Base-by-base conservation (phyloP, 495 filamentous ascomycete genomes). In the Talaromyces adpressus region DNA sequence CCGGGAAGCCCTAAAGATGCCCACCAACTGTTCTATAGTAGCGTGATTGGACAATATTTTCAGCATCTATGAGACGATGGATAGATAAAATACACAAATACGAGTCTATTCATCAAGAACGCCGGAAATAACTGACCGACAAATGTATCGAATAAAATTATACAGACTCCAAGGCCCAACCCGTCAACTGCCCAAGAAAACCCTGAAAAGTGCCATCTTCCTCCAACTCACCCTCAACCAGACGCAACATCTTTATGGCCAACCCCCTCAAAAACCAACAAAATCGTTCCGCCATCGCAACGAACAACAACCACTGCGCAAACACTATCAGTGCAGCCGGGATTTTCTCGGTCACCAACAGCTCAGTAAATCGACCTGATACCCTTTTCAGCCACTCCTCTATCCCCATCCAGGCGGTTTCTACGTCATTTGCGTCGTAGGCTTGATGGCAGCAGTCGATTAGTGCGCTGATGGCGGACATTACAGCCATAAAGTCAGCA, bases 381-480 rank as follows among this genome's bases (percentile, higher is more conserved):
- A 69, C 53, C 34, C 62, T 69, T 11, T 12, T 57, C 63, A 69
- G 59, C 67, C 67, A 72, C 61, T 18, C 59, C 27, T 57, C 59
- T 65, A 67, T 66, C 6, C 57, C 63, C 27, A 36, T 57, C 61
- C 62, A 72, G 52, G 59, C 63, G 47, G 34, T 32, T 57, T 11
- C 62, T 23, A 52, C 32, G 18, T 63, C 61, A 49, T 66, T 51
- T 29, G 61, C 66, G 1, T 65, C 58, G 63, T 65, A 69, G 66
- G 64, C 62, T 9, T 25, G 29, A 29, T 39, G 56, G 53, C 62
- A 67, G 64, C 36, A 68, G 65, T 70, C 62, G 56, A 64, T 61
- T 9, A 73, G 22, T 47, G 29, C 22, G 63, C 63, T 11, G 59
- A 70, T 72, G 32, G 70, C 67, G 8, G 69, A 71, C 20, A 73